These are phyloP conservation scores for Pichia sp. DNA, from an alignment of 1,139 yeast species.

Conservation along the genomic window DNA sequence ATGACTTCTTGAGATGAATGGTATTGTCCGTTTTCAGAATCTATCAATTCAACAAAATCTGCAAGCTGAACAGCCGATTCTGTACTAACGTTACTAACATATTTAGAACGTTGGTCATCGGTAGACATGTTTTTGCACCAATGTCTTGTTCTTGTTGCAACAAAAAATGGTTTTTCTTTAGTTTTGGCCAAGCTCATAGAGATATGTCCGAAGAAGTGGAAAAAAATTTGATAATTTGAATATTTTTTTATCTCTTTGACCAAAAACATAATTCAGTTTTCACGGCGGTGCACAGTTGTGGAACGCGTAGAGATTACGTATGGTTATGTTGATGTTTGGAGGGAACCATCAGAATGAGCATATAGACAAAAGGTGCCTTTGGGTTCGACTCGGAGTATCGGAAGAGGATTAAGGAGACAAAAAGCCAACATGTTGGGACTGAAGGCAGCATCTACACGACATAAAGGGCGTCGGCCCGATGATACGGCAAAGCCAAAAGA, in stretches of 20 bases:
- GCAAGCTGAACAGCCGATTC: conserved; percentile 19
- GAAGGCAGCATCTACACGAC: conserved; percentile 19
- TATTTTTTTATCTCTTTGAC: background rate
- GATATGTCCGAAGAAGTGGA: background rate
- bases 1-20: conserved; percentile 2
- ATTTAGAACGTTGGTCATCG: conserved; percentile 16
- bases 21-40: background rate
- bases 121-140: background rate
- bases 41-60: conserved; percentile 15
- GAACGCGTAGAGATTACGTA: background rate
- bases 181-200: too few species aligned
- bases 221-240: background rate
- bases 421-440: conserved; percentile 27
- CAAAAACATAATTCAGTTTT: background rate
- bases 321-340: background rate
- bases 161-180: background rate
- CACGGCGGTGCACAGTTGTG: conserved; percentile 6
- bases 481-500: conserved; percentile 9
- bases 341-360: background rate
- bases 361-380: background rate
- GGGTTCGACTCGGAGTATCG: background rate
- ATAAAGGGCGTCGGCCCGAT: background rate
- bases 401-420: background rate
- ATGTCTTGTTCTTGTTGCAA: too few species aligned
- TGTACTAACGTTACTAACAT: conserved; percentile 20